A percentile compares a stretch with the other conserved stretches of the same genome.
Conservation (phyloP, 2,329 filamentous ascomycete genomes). For the Zasmidium cellare region DNA sequence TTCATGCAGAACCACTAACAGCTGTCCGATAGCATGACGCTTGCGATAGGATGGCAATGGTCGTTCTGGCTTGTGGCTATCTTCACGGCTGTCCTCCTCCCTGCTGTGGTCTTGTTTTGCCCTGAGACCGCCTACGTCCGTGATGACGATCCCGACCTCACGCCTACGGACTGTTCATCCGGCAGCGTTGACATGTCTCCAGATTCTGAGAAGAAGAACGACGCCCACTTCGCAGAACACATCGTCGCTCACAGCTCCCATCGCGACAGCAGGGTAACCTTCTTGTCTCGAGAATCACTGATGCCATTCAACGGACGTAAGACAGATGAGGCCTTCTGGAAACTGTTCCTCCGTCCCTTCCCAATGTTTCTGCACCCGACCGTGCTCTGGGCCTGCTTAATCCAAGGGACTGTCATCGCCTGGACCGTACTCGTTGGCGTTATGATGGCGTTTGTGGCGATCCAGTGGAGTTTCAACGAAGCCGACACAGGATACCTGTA, state of each 20-base stretch:
- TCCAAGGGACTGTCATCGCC: neutral
- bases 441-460: conserved; percentile 72
- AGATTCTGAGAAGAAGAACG: neutral
- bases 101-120: conserved; percentile 71
- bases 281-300: neutral
- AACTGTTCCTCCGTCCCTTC: neutral
- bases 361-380: neutral
- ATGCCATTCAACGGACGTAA: neutral
- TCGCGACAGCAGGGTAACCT: neutral
- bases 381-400: neutral
- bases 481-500: conserved; percentile 78
- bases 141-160: neutral
- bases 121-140: conserved; percentile 79
- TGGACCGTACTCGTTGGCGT: conserved; percentile 76
- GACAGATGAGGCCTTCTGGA: neutral
- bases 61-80: conserved; percentile 83
- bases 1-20: neutral
- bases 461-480: conserved; percentile 77
- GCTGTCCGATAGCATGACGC: neutral
- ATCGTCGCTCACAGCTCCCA: neutral
- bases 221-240: neutral
- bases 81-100: conserved; percentile 68
- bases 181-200: neutral
- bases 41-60: conserved; percentile 71
- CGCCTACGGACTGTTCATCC: neutral